Evolutionary conservation across 2,329 filamentous ascomycete genomes (phyloP), one percentile per base, ranked within the genome.

Genomic region (Davidsoniella eucalypti): DNA sequence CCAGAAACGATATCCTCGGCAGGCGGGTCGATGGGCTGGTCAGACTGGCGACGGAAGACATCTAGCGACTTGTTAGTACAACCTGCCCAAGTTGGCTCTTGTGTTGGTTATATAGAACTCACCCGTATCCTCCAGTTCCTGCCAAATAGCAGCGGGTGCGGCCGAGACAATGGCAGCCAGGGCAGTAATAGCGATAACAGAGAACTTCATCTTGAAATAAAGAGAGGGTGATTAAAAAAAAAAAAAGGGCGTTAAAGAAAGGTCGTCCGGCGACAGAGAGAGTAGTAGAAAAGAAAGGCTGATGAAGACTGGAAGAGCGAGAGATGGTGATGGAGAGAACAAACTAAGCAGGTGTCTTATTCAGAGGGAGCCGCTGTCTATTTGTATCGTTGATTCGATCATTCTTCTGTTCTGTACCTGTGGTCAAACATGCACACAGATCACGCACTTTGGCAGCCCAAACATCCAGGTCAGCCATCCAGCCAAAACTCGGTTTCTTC

Each of bases 171-270:
- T 63, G 51, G 68, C 63, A 61, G 66, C 63, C 54, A 76, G 61
- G 54, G 70, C 63, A 57, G 72, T 61, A 54, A 75, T 52, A 58
- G 67, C 64, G 57, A 70, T 55, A 55, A 68, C 54, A 53, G 68
- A 66, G 67, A 69, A 70, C 67, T 74, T 69, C 73, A 76, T 76
- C 53, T 66, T 75, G 68, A 63, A 60, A 57, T 58, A 56, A 44
- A 38, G 41, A 47, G 41, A 33, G 29, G 12, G 29, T 5, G 5
- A 23, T 23, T 23, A 33, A 12, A 9, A 12, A 12, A 29, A 8
- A 8, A 29, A 47, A 3, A 47, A 25, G 18, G 40, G 39, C 26
- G 37, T 47, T 47, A 25, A 39, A 37, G 51, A 36, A 37, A 39
- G 45, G 51, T 57, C 44, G 44, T 44, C 50, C 50, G 44, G 50